Base-by-base conservation (phyloP, 2,329 filamentous ascomycete species). In the Alternaria incomplexa region DNA sequence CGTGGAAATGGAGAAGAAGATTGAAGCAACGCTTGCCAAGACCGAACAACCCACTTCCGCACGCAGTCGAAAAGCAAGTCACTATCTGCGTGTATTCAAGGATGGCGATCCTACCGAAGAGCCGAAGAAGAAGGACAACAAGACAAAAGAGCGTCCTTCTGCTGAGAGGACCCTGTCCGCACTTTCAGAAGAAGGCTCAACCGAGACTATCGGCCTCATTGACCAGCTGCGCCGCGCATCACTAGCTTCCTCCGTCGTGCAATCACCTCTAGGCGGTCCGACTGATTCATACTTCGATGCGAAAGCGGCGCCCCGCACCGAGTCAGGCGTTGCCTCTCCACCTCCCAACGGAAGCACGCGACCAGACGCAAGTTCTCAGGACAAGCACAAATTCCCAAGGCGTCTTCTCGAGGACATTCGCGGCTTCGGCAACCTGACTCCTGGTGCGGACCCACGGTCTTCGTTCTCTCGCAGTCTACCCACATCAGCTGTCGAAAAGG, bases 11-110 rank as follows among this genome's bases (percentile, higher is more conserved):
- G 88, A 89, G 58, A 88, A 87, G 75, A 85, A 87, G 46, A 89
- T 90, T 63, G 87, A 90, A 75, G 88, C 88, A 17, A 89, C 87
- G 28, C 74, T 90, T 61, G 83, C 87, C 44, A 87, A 87, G 67
- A 81, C 83, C 5, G 88, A 90, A 69, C 83, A 81, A 30, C 78
- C 81, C 26, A 80, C 83, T 25, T 83, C 87, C 68, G 85, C 86
- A 48, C 84, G 88, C 63, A 90, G 87, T 74, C 84, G 88, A 60
- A 90, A 90, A 77, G 87, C 88, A 45, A 89, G 87, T 72, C 88
- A 90, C 71, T 89, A 88, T 70, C 79, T 90, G 56, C 87, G 88
- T 12, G 79, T 90, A 6, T 90, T 90, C 79, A 88, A 88, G 70
- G 87, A 89, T 65, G 88, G 88, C 62, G 87, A 87, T 57, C 82